Base-by-base conservation (phyloP, 2,329 filamentous ascomycete genomes). In the Pseudogymnoascus sp. region DNA sequence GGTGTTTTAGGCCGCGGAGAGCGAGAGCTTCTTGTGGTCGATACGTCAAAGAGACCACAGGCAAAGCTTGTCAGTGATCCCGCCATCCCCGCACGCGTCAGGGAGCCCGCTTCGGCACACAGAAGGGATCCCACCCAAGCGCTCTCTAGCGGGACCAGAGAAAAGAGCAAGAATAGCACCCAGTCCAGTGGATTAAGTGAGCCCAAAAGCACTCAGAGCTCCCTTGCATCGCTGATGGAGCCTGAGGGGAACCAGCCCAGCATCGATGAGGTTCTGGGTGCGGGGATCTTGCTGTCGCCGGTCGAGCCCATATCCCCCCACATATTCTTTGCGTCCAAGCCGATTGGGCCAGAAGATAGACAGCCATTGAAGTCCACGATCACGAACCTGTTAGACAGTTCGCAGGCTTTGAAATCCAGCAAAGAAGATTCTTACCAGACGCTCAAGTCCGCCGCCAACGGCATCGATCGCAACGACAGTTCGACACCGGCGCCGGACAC, bases 1-100 rank as follows among this genome's bases (percentile, higher is more conserved):
- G 88, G 88, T 0, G 75, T 90, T 0, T 75, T 91, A 2, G 88
- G 88, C 0, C 86, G 89, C 13, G 84, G 82, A 0, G 83, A 88
- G 61, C 85, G 89, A 68, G 83, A 83, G 2, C 74, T 91, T 0
- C 73, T 92, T 4, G 77, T 92, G 0, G 83, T 90, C 0, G 87
- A 92, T 71, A 87, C 76, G 4, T 39, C 60, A 0, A 55, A 64
- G 35, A 48, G 40, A 6, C 67, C 69, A 2, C 45, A 65, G 59
- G 67, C 66, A 15, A 69, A 68, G 31, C 64, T 70, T 15, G 60
- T 71, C 10, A 68, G 65, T 1, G 45, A 66, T 12, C 36, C 15
- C 13, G 27, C 33, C 1, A 59, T 36, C 2, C 27, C n/a, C 15
- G 48, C 48, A 4, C n/a, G n/a, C n/a, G 33, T n/a, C 1, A 18